Percentiles rank a stretch among this genome's conserved stretches.
Conservation (phyloP, 2,329 filamentous ascomycete species). For the Fusarium fracticaudum region DNA sequence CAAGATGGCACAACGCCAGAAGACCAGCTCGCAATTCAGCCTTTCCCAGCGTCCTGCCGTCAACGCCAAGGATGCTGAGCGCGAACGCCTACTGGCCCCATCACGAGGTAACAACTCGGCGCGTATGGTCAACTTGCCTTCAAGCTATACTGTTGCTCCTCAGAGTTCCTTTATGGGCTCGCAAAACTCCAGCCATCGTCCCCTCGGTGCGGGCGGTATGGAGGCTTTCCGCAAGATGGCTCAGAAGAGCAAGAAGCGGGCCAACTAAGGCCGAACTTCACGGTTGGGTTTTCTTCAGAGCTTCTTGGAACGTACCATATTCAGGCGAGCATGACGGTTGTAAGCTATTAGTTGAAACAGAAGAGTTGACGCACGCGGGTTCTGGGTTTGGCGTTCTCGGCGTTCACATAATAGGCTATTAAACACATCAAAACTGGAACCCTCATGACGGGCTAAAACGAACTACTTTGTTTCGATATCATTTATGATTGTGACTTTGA, state of each 20-base stretch:
- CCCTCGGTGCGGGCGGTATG: conserved; percentile 70
- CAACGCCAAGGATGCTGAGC: conserved; percentile 60
- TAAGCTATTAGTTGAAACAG: conserved; percentile 35
- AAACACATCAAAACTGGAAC: conserved; percentile 14
- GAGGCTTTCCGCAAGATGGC: conserved; percentile 75
- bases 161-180: conserved; percentile 69
- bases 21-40: conserved; percentile 59
- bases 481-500: background rate
- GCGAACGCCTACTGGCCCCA: conserved; percentile 68
- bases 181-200: conserved; percentile 62
- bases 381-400: conserved; percentile 37
- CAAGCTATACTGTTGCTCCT: conserved; percentile 68
- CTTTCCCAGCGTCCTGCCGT: conserved; percentile 61
- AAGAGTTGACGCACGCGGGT: conserved; percentile 23
- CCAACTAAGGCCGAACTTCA: conserved; percentile 5
- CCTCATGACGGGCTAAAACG: conserved; percentile 8
- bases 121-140: conserved; percentile 62
- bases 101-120: conserved; percentile 65
- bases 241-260: conserved; percentile 67
- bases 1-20: conserved; percentile 61
- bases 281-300: background rate
- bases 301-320: background rate
- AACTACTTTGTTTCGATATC: background rate
- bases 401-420: conserved; percentile 28
- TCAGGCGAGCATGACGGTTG: conserved; percentile 13